These are phyloP conservation scores for Chytriomyces hyalinus DNA, from an alignment of 192 early-diverging fungal species.

Conservation along the genomic window DNA sequence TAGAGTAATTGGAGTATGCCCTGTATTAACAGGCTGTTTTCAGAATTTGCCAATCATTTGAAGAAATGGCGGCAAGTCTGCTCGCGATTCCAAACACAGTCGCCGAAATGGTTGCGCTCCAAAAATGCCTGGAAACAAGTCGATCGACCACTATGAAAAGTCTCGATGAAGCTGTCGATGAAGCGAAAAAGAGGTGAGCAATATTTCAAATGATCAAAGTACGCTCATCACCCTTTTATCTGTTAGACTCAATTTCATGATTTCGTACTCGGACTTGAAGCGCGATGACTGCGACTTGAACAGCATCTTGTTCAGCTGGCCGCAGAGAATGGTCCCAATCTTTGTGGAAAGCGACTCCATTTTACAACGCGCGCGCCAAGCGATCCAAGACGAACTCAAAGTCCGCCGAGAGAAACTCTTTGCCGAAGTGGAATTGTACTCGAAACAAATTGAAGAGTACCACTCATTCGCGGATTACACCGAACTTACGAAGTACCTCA, in stretches of 20 bases:
- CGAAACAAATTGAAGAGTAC: slow-evolving; percentile 69
- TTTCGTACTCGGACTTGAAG: slow-evolving; percentile 60
- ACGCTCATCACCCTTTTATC: background rate
- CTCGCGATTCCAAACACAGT: slow-evolving; percentile 55
- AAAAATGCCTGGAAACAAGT: slow-evolving; percentile 60
- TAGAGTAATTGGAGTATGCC: slow-evolving; percentile 3
- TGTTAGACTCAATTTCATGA: slow-evolving; percentile 63
- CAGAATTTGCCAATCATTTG: slow-evolving; percentile 49
- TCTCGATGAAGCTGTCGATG: slow-evolving; percentile 63
- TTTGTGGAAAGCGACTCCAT: slow-evolving; percentile 59
- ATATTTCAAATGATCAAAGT: background rate
- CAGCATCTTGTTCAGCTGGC: slow-evolving; percentile 63
- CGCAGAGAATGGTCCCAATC: slow-evolving; percentile 56
- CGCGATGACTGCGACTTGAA: slow-evolving; percentile 66
- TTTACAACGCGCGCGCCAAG: slow-evolving; percentile 43
- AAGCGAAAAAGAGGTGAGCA: slow-evolving; percentile 58
- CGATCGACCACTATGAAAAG: slow-evolving; percentile 46
- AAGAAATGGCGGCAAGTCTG: slow-evolving; percentile 54
- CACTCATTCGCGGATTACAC: slow-evolving; percentile 61
- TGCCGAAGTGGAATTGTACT: slow-evolving; percentile 60
- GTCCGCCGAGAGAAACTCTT: slow-evolving; percentile 55
- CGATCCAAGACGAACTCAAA: slow-evolving; percentile 67
- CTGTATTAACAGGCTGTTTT: background rate
- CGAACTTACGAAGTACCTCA: slow-evolving; percentile 65
- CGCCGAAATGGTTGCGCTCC: slow-evolving; percentile 65